A percentile compares a stretch with the other conserved stretches of the same genome.
Conservation (phyloP, 208 protist genomes). For the Crithidia fasciculata region DNA sequence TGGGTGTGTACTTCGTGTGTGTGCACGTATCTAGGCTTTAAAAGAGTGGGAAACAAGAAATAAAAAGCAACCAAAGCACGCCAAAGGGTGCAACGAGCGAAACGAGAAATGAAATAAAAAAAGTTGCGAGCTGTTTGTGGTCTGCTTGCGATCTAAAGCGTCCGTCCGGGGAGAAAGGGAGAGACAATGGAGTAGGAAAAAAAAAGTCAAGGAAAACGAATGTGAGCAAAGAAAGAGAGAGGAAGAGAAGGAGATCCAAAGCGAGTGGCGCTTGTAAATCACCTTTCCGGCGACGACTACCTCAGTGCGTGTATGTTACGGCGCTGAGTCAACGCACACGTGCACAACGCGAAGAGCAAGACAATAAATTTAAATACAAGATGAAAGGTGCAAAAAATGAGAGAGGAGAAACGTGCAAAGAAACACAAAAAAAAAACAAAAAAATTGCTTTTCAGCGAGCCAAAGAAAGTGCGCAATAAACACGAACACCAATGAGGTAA, state of each 20-base stretch:
- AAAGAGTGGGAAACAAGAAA: background rate
- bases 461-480: too few species aligned
- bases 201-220: background rate
- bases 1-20: background rate
- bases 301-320: background rate
- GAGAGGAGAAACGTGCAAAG: background rate
- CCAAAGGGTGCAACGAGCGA: background rate
- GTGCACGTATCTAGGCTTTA: too few species aligned
- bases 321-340: background rate
- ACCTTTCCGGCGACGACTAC: too few species aligned
- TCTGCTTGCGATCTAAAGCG: background rate
- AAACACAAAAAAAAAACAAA: constrained; percentile 12
- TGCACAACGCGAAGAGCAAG: too few species aligned
- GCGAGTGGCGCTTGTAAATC: too few species aligned
- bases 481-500: too few species aligned
- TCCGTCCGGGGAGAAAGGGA: background rate
- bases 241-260: background rate
- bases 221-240: background rate
- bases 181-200: background rate
- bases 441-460: background rate
- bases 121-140: background rate
- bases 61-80: background rate
- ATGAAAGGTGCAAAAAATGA: too few species aligned
- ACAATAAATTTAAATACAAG: too few species aligned
- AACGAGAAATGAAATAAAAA: background rate